Evolutionary conservation across 139 green algal genomes (phyloP).

Genomic region (Klebsormidium nitens): DNA sequence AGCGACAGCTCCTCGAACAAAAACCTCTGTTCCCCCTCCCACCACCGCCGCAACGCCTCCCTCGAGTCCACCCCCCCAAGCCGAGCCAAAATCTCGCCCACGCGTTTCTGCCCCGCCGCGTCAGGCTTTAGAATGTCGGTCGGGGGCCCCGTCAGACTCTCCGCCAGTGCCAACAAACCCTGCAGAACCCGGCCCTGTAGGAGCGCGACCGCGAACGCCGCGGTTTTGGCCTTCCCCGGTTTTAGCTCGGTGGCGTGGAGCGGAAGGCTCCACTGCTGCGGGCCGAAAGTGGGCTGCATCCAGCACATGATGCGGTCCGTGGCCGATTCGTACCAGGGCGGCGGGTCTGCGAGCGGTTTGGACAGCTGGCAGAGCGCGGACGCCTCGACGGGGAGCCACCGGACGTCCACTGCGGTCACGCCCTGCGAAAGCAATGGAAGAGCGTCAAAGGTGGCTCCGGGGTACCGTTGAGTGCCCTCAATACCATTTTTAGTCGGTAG

Average conservation of each 20-base stretch:
- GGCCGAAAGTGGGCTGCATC: slow-evolving; percentile 64
- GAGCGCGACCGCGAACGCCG: slow-evolving; percentile 75
- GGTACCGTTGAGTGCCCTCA: too few species aligned
- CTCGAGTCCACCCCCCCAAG: too few species aligned
- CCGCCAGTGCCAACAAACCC: slow-evolving; percentile 8
- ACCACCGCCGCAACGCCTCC: too few species aligned
- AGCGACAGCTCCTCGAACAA: too few species aligned
- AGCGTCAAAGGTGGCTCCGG: too few species aligned
- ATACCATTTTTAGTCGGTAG: too few species aligned
- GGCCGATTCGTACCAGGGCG: slow-evolving; percentile 25
- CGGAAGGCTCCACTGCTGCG: slow-evolving; percentile 76
- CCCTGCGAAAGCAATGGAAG: too few species aligned
- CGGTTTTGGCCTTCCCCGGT: slow-evolving; percentile 38
- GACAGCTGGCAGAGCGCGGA: slow-evolving; percentile 23
- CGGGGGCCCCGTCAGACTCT: slow-evolving; percentile 22
- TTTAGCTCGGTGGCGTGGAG: slow-evolving; percentile 40
- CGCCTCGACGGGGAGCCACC: slow-evolving; percentile 24
- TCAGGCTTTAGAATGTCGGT: slow-evolving; percentile 11
- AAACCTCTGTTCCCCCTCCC: too few species aligned
- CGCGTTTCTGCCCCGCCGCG: slow-evolving; percentile 17
- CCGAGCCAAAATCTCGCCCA: slow-evolving; percentile 24
- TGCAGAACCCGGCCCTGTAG: slow-evolving; percentile 60
- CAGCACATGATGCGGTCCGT: slow-evolving; percentile 66
- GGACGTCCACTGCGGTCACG: slow-evolving; percentile 14
- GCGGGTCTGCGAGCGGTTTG: slow-evolving; percentile 29